Base-by-base conservation (phyloP, 371 early-diverging fungal genomes). In the Mucor saturninus region DNA sequence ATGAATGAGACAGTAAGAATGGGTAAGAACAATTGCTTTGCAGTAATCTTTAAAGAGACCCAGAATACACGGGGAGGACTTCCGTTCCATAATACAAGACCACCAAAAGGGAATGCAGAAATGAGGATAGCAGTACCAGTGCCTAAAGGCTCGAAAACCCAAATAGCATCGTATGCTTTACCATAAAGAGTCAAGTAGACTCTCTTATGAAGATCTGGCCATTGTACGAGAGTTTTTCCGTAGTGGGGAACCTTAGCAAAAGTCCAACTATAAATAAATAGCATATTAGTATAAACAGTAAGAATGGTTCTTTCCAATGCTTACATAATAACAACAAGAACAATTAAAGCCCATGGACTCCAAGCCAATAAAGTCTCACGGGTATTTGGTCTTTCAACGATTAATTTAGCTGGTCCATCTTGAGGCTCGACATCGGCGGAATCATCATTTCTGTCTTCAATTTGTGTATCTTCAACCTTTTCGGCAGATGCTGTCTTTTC, bases 131-230 rank as follows among this genome's bases (percentile, higher is more conserved):
- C 77, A 11, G 83, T 82, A 9, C 83, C 83, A 4, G 83, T 82
- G 29, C 76, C 77, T n/a, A 82, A 50, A 7, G 83, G 83, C 28
- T 82, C 78, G 67, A 82, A 82, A 9, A 58, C 68, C 79, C 79
- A 82, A 32, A 82, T 62, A 21, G 83, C 83, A 55, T 65, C 74
- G 49, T 82, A 82, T 26, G 46, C 59, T 54, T 82, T 77, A 2
- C 51, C 54, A 40, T 77, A 82, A 6, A 82, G 58, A 0, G 83
- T 82, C 21, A 82, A 35, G 65, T 76, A 82, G 11, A 79, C 75
- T 46, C 65, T 30, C 46, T 76, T 59, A 49, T 81, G 72, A 8
- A 81, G 61, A 56, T 81, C 53, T 5, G 81, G 81, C 76, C 78
- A 78, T 2, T 72, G 50, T 0, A 81, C 76, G 15, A 29, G 29